These are phyloP conservation scores for Backusella morwellensis DNA, from an alignment of 192 early-diverging fungal species.

Conservation along the genomic window DNA sequence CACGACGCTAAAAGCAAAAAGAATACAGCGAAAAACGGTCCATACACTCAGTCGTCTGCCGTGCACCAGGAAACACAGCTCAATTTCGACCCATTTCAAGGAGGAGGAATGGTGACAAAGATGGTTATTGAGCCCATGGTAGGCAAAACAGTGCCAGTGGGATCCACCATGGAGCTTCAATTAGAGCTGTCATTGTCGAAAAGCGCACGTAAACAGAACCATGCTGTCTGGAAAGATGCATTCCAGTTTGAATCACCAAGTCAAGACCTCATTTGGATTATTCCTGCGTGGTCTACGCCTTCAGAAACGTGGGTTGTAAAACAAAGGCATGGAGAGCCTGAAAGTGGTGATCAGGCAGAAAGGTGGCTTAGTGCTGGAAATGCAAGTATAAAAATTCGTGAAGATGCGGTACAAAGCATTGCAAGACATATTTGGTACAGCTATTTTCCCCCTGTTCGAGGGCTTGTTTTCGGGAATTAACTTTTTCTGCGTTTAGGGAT, in stretches of 20 bases:
- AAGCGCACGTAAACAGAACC: background rate
- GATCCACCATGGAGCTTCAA: background rate
- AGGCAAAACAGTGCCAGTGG: background rate
- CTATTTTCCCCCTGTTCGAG: background rate
- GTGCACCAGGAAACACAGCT: conserved; percentile 5
- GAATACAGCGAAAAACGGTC: background rate
- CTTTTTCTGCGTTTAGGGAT: conserved; percentile 17
- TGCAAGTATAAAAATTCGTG: conserved; percentile 8
- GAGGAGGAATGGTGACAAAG: conserved; percentile 19
- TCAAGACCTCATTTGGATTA: conserved; percentile 2
- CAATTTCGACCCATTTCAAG: conserved; percentile 14
- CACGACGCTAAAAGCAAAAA: background rate
- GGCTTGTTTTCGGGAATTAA: background rate
- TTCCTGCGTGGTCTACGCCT: conserved; percentile 20
- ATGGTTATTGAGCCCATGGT: background rate
- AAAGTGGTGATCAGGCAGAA: conserved; percentile 24
- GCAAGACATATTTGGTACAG: conserved; percentile 33
- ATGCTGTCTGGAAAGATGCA: conserved; percentile 1
- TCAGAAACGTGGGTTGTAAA: background rate
- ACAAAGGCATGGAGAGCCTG: background rate
- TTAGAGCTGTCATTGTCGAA: background rate
- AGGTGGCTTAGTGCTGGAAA: background rate
- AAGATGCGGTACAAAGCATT: conserved; percentile 33
- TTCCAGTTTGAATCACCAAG: background rate
- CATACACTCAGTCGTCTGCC: background rate